Conservation (phyloP, 2,329 filamentous ascomycete species). For the Aureobasidium sp. region DNA sequence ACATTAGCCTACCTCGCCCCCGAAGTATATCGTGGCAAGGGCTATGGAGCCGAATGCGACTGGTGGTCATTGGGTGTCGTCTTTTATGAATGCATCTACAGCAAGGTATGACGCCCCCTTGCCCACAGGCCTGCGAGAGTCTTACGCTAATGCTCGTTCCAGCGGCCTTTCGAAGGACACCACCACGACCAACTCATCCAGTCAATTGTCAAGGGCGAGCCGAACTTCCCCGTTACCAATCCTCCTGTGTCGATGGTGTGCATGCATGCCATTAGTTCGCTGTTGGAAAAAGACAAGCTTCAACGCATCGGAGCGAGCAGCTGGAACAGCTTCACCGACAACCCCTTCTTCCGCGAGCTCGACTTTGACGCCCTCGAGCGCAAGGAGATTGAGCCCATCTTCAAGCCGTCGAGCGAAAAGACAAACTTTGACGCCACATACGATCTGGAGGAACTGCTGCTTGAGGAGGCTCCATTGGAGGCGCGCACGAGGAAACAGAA, state of each 20-base stretch:
- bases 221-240: slow-evolving; percentile 85
- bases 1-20: slow-evolving; percentile 93
- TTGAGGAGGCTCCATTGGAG: slow-evolving; percentile 93
- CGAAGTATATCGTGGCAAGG: slow-evolving; percentile 85
- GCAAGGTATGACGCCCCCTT: slow-evolving; percentile 60
- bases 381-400: slow-evolving; percentile 86
- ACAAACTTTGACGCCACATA: slow-evolving; percentile 99
- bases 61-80: slow-evolving; percentile 98
- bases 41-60: slow-evolving; percentile 85
- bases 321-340: slow-evolving; percentile 77
- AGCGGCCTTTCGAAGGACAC: slow-evolving; percentile 90
- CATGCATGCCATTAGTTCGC: slow-evolving; percentile 76
- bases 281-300: slow-evolving; percentile 72
- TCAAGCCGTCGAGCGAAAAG: slow-evolving; percentile 90
- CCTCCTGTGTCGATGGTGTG: slow-evolving; percentile 85
- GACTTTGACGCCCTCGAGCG: slow-evolving; percentile 78
- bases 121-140: too few species aligned
- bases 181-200: slow-evolving; percentile 73
- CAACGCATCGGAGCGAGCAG: slow-evolving; percentile 74
- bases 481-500: slow-evolving; percentile 89
- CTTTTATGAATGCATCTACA: slow-evolving; percentile 99
- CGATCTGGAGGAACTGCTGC: slow-evolving; percentile 83
- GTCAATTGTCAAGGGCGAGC: slow-evolving; percentile 72
- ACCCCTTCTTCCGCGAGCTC: slow-evolving; percentile 81
- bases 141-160: slow-evolving; percentile 12